Base-by-base conservation (phyloP, 1,284 basidiomycete species). In the Vanrija sp. region DNA sequence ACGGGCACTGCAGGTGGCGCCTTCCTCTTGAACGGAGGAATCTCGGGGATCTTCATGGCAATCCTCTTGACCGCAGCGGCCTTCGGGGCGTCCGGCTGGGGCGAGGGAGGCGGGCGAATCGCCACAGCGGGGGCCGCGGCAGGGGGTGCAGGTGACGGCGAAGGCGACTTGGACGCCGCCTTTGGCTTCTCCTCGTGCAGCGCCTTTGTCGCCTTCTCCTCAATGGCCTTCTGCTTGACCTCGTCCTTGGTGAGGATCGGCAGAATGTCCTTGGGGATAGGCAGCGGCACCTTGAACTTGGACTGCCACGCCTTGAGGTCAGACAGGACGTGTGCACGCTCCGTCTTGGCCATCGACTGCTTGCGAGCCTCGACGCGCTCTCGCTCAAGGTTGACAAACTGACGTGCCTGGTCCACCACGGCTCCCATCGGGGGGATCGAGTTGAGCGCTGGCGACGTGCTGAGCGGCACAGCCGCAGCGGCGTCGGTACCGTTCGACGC, bases 201-300 rank as follows among this genome's bases (percentile, higher is more conserved):
- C 78, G 61, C 60, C 23, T 47, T 66, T 1, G 88, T 85, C 51
- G 91, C 89, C 60, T 83, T 90, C 68, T 89, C 87, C 55, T 84
- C 82, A 67, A 94, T 92, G 51, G 80, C 82, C 60, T 84, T 84
- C 67, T 93, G 89, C 76, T 89, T 92, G 49, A 85, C 84, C 75
- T 89, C 87, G 66, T 94, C 89, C 76, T 95, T 95, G 42, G 89
- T 84, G 36, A 96, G 78, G 65, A 96, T 92, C 5, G 87, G 83
- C n/a, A 96, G 86, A 49, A 98, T 83, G 72, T 98, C 95, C 44
- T 90, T 88, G 12, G 92, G 94, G 61, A 97, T 89, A 8, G 92
- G 89, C 69, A 92, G 87, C 69, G 93, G 94, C 49, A 96, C 84
- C 83, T 95, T 96, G 84, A 98, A 98, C 61, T 78, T 87, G 71